phyloP scores from a whole-genome alignment of 1,284 basidiomycete genomes.

The Ceratobasidium sp. region DNA sequence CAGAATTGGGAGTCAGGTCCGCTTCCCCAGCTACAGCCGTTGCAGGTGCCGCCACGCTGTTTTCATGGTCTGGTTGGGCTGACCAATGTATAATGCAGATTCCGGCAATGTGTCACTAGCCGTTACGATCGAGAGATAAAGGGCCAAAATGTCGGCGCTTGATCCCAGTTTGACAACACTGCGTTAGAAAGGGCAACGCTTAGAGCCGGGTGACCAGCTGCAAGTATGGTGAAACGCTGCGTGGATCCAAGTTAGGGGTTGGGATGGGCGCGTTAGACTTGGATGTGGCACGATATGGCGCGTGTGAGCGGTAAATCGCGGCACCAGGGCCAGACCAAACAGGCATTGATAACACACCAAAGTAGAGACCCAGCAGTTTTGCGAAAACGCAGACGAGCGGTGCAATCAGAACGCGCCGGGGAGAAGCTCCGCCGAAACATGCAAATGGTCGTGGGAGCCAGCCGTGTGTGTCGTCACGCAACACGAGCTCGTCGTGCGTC shows the following conservation, averaged over 20 bases:
- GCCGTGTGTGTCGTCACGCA: not conserved
- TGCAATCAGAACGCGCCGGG: not conserved
- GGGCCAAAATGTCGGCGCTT: too few species aligned
- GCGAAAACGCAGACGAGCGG: not conserved
- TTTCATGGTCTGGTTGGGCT: too few species aligned
- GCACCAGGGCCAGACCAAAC: slow-evolving; percentile 1
- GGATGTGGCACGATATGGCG: slow-evolving; percentile 19
- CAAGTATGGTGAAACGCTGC: not conserved
- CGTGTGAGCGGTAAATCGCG: not conserved
- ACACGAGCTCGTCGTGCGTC: slow-evolving; percentile 3
- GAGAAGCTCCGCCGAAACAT: slow-evolving; percentile 31
- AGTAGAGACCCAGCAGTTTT: not conserved
- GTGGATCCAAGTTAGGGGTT: too few species aligned
- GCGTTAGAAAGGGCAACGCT: too few species aligned
- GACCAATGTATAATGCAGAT: too few species aligned
- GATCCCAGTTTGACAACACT: too few species aligned
- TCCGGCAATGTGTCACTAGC: too few species aligned
- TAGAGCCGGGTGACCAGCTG: not conserved
- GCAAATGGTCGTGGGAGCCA: slow-evolving; percentile 27
- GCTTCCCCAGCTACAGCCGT: too few species aligned
- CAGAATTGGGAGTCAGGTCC: too few species aligned
- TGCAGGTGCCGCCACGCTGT: too few species aligned
- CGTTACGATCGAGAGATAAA: too few species aligned
- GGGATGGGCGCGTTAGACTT: not conserved
- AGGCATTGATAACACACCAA: slow-evolving; percentile 9